Percentiles rank a stretch among this genome's conserved stretches.
Conservation (phyloP, 306 rosid species). For the Sechiopsis laciniata region DNA sequence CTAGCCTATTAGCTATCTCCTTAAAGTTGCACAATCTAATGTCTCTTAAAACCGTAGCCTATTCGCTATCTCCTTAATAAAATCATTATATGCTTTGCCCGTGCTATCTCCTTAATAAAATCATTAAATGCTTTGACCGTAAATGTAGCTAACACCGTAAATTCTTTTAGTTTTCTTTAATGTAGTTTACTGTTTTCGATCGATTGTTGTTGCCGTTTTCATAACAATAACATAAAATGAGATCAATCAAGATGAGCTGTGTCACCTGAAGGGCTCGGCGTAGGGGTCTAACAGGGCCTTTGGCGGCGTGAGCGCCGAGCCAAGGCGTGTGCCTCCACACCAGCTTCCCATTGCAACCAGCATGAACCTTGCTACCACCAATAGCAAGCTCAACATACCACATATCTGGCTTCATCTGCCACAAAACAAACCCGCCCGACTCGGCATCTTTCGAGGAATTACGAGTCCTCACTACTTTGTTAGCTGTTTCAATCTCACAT, state of each 20-base stretch:
- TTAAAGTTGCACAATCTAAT: too few relatives aligned
- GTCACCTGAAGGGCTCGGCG: slow-evolving; percentile 75
- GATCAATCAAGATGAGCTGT: background rate
- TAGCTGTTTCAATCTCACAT: slow-evolving; percentile 87
- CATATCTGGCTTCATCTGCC: slow-evolving; percentile 99
- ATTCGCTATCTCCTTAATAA: too few relatives aligned
- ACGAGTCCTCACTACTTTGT: slow-evolving; percentile 59
- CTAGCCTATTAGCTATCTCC: too few relatives aligned
- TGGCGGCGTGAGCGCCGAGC: slow-evolving; percentile 97
- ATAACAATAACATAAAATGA: too few relatives aligned
- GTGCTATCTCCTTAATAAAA: too few relatives aligned
- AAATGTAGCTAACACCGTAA: too few relatives aligned
- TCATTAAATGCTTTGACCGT: too few relatives aligned
- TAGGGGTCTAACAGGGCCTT: slow-evolving; percentile 94
- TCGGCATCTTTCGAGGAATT: slow-evolving; percentile 81
- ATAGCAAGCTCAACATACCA: slow-evolving; percentile 99
- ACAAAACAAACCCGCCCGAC: slow-evolving; percentile 86
- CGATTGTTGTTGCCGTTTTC: too few relatives aligned
- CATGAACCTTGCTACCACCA: slow-evolving; percentile 97
- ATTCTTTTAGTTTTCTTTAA: too few relatives aligned
- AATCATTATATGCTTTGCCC: too few relatives aligned
- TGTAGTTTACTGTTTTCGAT: too few relatives aligned
- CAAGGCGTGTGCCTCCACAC: slow-evolving; percentile 99
- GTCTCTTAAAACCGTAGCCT: too few relatives aligned
- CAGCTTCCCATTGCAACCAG: slow-evolving; percentile 92